Evolutionary conservation across 2,329 filamentous ascomycete species (phyloP), one percentile per base, ranked within the genome.

Genomic region (Exophiala sideris): DNA sequence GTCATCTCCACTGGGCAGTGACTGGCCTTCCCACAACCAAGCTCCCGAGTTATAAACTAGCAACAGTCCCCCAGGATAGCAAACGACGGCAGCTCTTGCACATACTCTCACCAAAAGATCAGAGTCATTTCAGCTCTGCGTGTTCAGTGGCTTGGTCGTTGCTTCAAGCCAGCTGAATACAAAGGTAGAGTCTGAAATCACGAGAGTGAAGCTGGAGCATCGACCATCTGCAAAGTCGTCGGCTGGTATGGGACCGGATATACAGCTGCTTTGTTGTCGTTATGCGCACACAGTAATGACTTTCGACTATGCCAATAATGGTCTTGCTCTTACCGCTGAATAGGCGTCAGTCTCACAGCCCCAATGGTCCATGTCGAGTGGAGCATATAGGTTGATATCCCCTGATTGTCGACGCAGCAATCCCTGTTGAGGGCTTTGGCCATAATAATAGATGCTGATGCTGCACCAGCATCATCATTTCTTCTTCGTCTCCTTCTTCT

Each of bases 401-500:
- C 2, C 5, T 29, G 7, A 3, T 8, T 29, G 21, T 24, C 21
- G 21, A 24, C 6, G 6, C 3, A 24, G 21, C 5, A 5, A 29
- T 29, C 7, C 24, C 24, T 29, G 24, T 2, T 29, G 24, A 29
- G 24, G 21, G 24, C 24, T 29, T 4, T 29, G 24, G 24, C 24
- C 24, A 3, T 8, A 3, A 29, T 29, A 4, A 29, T 29, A 29
- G 5, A 8, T 2, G 24, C 24, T 29, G 24, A 29, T 29, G 7
- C 5, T 16, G 24, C 29, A 11, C 7, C n/a, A 12, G 5, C 33
- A 52, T n/a, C 5, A 7, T 41, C 29, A 45, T 6, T 34, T 47
- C 21, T 36, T 40, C 52, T 46, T 63, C 45, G 54, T 40, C 62
- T 61, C 67, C 41, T 52, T 50, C 42, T 54, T 39, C 42, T 58